Evolutionary conservation across 2,329 filamentous ascomycete genomes (phyloP), one percentile per base, ranked within the genome.

Genomic region (Trematosphaeria pertusa): DNA sequence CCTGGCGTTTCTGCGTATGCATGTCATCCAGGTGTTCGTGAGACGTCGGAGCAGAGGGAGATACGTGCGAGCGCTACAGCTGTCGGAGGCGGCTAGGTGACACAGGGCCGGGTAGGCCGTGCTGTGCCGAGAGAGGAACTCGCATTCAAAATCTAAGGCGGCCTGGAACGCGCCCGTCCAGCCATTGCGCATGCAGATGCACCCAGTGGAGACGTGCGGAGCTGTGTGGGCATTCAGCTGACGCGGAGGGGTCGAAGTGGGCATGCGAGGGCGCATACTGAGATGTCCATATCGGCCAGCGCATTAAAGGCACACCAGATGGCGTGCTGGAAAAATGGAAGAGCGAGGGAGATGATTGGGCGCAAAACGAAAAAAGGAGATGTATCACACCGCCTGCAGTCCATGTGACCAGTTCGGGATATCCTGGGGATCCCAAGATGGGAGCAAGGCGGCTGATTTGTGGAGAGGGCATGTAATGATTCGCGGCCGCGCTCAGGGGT

Each of bases 371-470:
- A 22, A 43, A 45, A 45, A 18, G 32, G 21, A 19, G 18, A 36
- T 46, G 58, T 58, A 59, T 58, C 64, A 70, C 65, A 70, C 67
- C 65, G 67, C 66, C 55, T 48, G 40, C 53, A 59, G 52, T 56
- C 62, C 64, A 68, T 62, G 62, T 67, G 64, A 64, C 58, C 53
- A 42, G 1, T 36, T 33, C 26, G 43, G 47, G 43, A 12, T 34
- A 20, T 34, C 37, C 33, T 49, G 51, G 35, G 37, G 26, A 30
- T 43, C 41, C n/a, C n/a, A n/a, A n/a, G n/a, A n/a, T n/a, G n/a
- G n/a, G n/a, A n/a, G n/a, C n/a, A n/a, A n/a, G n/a, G 35, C 32
- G 45, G 58, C 52, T 50, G 51, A n/a, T n/a, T n/a, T 59, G 59
- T 56, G 58, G 58, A 54, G 52, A 50, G 46, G 6, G 47, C 52